These are phyloP conservation scores for Mortierella hygrophila DNA, from an alignment of 192 early-diverging fungal genomes.

Conservation along the genomic window DNA sequence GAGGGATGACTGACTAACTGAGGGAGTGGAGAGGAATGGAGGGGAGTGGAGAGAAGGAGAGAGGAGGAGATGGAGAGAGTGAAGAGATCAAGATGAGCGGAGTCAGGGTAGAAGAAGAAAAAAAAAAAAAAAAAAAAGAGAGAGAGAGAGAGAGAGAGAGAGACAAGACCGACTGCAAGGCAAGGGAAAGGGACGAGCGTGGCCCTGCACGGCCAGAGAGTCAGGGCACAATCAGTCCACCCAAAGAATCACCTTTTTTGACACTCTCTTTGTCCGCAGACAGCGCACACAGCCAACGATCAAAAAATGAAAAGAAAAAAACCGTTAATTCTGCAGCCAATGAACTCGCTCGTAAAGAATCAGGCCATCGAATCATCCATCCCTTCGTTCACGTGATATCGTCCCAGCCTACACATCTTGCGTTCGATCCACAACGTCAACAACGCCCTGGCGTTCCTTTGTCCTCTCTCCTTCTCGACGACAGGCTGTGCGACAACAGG, in stretches of 20 bases:
- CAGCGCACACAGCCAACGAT: neutral
- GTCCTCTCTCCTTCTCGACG: too few relatives aligned
- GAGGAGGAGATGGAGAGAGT: neutral
- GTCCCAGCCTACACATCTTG: too few relatives aligned
- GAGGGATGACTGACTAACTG: neutral
- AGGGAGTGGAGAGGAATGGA: neutral
- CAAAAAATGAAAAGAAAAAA: neutral
- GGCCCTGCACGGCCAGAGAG: too few relatives aligned
- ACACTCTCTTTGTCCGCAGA: too few relatives aligned
- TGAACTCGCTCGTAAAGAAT: neutral
- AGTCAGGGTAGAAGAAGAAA: neutral
- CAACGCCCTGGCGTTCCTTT: too few relatives aligned
- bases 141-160: neutral
- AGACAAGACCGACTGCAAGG: neutral
- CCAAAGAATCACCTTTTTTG: too few relatives aligned
- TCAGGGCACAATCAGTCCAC: too few relatives aligned
- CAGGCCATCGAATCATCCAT: neutral
- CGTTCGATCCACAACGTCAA: too few relatives aligned
- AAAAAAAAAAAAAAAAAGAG: slow-evolving; percentile 3
- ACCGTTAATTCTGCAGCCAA: neutral
- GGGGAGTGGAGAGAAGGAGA: neutral
- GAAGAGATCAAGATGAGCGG: neutral
- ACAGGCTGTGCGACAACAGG: too few relatives aligned
- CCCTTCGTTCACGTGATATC: neutral
- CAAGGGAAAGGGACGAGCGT: too few relatives aligned